Evolutionary conservation across 192 early-diverging fungal genomes (phyloP), one percentile per base, ranked within the genome.

Genomic region (Coemansia sp.): DNA sequence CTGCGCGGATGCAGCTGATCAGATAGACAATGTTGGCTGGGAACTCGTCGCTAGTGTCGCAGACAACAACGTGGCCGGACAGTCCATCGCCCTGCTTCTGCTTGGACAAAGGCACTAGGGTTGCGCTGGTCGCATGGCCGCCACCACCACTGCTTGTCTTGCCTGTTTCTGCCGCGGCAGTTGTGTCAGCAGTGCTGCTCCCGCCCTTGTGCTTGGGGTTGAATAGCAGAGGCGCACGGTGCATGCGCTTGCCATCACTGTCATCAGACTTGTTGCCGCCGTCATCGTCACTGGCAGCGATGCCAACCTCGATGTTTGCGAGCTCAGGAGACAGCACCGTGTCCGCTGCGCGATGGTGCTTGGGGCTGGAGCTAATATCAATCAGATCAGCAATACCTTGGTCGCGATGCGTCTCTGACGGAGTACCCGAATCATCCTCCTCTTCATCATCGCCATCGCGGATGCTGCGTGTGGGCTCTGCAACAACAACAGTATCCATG

Each of bases 11-110:
- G 20, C 87, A 83, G 37, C 81, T 85, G 55, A 91, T 62, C 58
- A 91, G 83, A 69, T 85, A 87, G 14, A 85, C 72, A n/a, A 89
- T 71, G 68, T 89, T 89, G 42, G 65, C 56, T 1, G 87, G 87
- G 67, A 90, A 91, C 47, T 75, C 70, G 37, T 19, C 40, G 45
- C 81, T 82, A 13, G 87, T 82, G 25, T 82, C 77, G 63, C 88
- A 89, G 33, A 88, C 73, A 5, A 90, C 67, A 2, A 90, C 36
- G 45, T 90, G 88, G 33, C 82, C 82, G 1, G 71, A 70, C 3
- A 52, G 56, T 59, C 33, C 53, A 11, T 52, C 70, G 4, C 25
- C 8, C 28, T n/a, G 52, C 28, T 29, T n/a, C 15, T 25, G 25
- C 14, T 33, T 33, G 11, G 25, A n/a, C 19, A 33, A 20, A 5